These are phyloP conservation scores for Pyrenula massariospora DNA, from an alignment of 495 filamentous ascomycete species.

Conservation along the genomic window DNA sequence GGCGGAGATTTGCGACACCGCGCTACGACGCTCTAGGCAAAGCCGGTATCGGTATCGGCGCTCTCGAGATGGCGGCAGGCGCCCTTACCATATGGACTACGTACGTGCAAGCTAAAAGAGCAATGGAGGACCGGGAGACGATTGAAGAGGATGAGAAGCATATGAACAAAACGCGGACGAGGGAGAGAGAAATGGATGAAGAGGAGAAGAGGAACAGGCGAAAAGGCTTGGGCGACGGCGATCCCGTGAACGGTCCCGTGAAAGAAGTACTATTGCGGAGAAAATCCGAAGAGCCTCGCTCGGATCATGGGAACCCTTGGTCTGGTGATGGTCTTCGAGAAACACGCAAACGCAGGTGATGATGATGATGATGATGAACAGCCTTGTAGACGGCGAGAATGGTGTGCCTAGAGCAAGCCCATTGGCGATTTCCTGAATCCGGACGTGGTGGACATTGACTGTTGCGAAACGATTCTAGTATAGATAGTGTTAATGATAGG, in stretches of 20 bases:
- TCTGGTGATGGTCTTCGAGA: neutral
- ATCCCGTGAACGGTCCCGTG: neutral
- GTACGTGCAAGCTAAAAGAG: neutral
- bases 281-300: neutral
- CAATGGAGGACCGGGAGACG: neutral
- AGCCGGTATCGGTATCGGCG: neutral
- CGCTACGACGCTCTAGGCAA: neutral
- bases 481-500: no score
- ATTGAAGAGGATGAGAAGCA: neutral
- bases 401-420: no score
- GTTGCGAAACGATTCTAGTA: no score
- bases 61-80: neutral
- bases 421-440: no score
- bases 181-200: neutral
- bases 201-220: neutral
- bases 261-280: neutral
- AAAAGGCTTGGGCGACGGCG: neutral
- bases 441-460: no score
- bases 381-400: no score
- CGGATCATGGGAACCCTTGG: neutral
- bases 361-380: neutral
- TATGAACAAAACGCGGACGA: neutral
- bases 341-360: neutral
- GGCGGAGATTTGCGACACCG: neutral
- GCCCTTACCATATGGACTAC: neutral